These are phyloP conservation scores for Spergularia marina DNA, from an alignment of 148 eudicot genomes.

Conservation along the genomic window DNA sequence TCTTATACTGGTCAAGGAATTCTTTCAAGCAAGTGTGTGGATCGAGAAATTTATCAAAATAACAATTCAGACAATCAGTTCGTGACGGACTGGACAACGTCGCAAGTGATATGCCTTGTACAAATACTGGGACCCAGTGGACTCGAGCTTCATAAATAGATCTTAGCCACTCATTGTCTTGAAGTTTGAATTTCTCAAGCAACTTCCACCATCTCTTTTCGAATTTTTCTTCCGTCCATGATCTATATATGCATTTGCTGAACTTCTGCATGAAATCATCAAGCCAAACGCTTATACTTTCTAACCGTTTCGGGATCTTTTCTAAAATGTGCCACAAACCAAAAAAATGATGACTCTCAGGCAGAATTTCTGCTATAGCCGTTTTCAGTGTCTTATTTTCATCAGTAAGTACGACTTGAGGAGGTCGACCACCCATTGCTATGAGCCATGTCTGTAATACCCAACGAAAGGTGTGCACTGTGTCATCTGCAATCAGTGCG, in stretches of 20 bases:
- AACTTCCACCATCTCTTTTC: conserved; percentile 63
- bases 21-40: conserved; percentile 46
- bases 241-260: conserved; percentile 45
- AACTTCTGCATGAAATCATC: conserved; percentile 47
- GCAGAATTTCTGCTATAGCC: conserved; percentile 46
- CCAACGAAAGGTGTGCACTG: conserved; percentile 54
- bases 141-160: conserved; percentile 49
- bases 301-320: conserved; percentile 47
- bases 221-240: conserved; percentile 59
- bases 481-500: conserved; percentile 56
- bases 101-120: conserved; percentile 51
- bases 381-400: conserved; percentile 43
- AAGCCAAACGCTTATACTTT: conserved; percentile 41
- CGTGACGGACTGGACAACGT: conserved; percentile 51
- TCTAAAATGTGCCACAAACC: conserved; percentile 49
- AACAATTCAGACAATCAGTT: conserved; percentile 51
- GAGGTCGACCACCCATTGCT: conserved; percentile 56
- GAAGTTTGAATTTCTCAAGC: conserved; percentile 44
- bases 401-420: conserved; percentile 51
- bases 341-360: conserved; percentile 48
- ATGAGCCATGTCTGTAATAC: conserved; percentile 57
- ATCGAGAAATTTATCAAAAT: conserved; percentile 43
- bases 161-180: conserved; percentile 48
- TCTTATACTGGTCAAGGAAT: conserved; percentile 48
- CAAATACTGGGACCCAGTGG: conserved; percentile 54